Evolutionary conservation across 1,284 basidiomycete species (phyloP).

Genomic region (Ganoderma lucidum): DNA sequence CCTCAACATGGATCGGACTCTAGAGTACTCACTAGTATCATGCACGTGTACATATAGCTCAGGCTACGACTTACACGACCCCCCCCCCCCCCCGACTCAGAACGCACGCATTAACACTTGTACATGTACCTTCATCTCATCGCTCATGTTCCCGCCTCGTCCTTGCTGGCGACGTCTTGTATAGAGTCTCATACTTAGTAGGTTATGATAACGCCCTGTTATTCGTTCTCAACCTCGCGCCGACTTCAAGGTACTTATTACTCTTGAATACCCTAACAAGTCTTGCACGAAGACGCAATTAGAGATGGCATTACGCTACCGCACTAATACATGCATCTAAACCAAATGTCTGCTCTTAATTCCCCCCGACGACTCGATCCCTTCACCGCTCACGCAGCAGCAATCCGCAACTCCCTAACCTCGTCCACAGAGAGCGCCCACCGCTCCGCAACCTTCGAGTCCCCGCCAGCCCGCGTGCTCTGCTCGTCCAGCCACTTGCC

Average conservation of each 20-base stretch:
- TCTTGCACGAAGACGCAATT: not conserved
- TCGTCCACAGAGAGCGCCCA: conserved; percentile 39
- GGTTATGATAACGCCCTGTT: conserved; percentile 1
- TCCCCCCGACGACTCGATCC: not conserved
- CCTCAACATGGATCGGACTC: not conserved
- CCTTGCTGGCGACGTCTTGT: not conserved
- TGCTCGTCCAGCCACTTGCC: conserved; percentile 42
- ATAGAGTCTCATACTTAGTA: not conserved
- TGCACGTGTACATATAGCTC: not conserved
- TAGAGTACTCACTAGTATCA: not conserved
- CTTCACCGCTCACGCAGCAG: conserved; percentile 8
- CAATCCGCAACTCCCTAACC: conserved; percentile 32
- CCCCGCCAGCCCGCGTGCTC: conserved; percentile 33
- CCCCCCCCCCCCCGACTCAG: not conserved
- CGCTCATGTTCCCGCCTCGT: not conserved
- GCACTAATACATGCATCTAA: not conserved
- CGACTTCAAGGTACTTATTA: not conserved
- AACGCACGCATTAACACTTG: not conserved
- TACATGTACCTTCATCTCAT: not conserved
- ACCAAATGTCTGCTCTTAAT: not conserved
- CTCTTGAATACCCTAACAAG: not conserved
- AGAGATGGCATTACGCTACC: conserved; percentile 2
- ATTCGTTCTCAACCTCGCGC: not conserved
- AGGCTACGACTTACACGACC: conserved; percentile 3
- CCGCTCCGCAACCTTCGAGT: conserved; percentile 33